Conservation (phyloP, 2,329 filamentous ascomycete species). For the Fusarium metavorans region DNA sequence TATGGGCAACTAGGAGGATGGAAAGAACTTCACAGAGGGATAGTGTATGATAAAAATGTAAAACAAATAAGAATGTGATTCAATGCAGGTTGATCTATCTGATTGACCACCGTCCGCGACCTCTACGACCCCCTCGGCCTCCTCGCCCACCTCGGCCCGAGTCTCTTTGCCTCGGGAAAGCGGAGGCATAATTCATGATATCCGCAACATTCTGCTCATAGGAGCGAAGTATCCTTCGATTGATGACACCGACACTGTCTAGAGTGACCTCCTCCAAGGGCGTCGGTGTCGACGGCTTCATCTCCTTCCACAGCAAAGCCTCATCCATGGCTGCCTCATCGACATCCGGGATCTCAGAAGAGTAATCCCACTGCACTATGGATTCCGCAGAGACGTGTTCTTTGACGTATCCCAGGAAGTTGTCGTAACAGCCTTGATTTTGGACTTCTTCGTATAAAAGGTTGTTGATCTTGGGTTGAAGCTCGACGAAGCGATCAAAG, state of each 20-base stretch:
- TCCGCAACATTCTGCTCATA: not conserved
- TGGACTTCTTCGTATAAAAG: not conserved
- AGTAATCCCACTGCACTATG: not conserved
- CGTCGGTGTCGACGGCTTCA: not conserved
- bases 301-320: not conserved
- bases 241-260: not conserved
- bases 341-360: not conserved
- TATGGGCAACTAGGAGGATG: not conserved
- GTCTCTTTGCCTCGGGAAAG: conserved; percentile 29
- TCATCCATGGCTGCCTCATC: not conserved
- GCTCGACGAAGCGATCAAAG: not conserved
- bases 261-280: not conserved
- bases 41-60: not conserved
- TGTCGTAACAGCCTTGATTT: fast-evolving
- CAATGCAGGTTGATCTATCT: not conserved
- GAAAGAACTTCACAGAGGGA: fast-evolving
- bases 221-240: not conserved
- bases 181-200: not conserved
- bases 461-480: not conserved
- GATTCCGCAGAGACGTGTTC: not conserved
- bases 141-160: not conserved
- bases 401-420: not conserved
- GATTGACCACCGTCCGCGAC: not conserved
- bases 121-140: not conserved
- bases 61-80: not conserved